Evolutionary conservation across 2,329 filamentous ascomycete genomes (phyloP).

Genomic region (Fusarium heterosporum): DNA sequence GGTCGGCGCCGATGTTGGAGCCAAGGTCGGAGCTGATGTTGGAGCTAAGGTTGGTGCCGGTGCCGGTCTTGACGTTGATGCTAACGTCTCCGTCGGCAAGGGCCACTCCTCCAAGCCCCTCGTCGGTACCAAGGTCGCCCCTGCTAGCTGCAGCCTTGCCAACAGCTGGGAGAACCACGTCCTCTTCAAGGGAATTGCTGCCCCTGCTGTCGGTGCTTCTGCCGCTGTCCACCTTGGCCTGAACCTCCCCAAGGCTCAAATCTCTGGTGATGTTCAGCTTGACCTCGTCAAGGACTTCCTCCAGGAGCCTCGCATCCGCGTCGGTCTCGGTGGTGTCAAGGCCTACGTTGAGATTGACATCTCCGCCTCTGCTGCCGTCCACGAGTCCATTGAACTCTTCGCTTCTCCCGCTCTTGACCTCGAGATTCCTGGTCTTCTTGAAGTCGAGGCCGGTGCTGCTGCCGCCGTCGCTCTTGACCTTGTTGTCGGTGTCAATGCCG

Average conservation of each 20-base stretch:
- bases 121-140: neutral
- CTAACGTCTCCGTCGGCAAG: neutral
- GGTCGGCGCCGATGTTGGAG: constrained; percentile 1
- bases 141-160: constrained; percentile 22
- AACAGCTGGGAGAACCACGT: constrained; percentile 33
- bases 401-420: constrained; percentile 53
- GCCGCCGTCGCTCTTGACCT: constrained; percentile 64
- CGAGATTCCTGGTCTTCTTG: constrained; percentile 56
- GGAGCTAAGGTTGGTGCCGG: neutral
- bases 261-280: constrained; percentile 61
- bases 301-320: constrained; percentile 54
- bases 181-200: constrained; percentile 36
- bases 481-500: constrained; percentile 60
- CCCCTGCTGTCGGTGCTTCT: constrained; percentile 27
- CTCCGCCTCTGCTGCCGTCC: constrained; percentile 57
- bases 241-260: constrained; percentile 51
- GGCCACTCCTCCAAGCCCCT: neutral
- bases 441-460: constrained; percentile 56
- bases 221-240: constrained; percentile 42
- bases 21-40: neutral
- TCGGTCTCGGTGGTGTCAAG: constrained; percentile 64
- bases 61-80: neutral
- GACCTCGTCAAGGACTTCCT: constrained; percentile 57
- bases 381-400: constrained; percentile 64
- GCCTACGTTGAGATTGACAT: constrained; percentile 64